Base-by-base conservation (phyloP, 2,329 filamentous ascomycete species). In the Canariomyces notabilis region DNA sequence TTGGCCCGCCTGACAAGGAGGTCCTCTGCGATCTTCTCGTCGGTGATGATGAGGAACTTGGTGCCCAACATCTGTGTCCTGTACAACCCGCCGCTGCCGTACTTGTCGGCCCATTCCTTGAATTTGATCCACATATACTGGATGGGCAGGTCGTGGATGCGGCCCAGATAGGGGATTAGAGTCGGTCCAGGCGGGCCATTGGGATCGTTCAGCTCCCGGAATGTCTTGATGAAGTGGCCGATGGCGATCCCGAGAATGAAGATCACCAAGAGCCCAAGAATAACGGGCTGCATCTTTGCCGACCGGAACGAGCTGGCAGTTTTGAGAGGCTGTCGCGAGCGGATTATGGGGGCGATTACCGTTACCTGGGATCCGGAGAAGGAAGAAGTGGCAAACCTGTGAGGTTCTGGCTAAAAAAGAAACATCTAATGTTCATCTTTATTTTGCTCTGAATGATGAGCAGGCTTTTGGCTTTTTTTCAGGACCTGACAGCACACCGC, bases 41-140 rank as follows among this genome's bases (percentile, higher is more conserved):
- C 72, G 6, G 71, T 67, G 37, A 77, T 65, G 52, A 77, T 62
- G 26, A 77, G 50, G 43, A 66, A 60, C 23, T 59, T 59, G 46
- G 59, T 55, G 15, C 63, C 64, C 26, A 67, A 57, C 56, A 67
- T 65, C 44, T 62, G 57, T 1, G 59, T 64, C 44, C 59, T 55
- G 48, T 62, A 67, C 39, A 65, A 65, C 11, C 64, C 64, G 40
- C 59, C 54, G 14, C 50, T 44, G 22, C 58, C 60, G 36, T 66
- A 62, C 37, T 55, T 44, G 18, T 63, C 59, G 1, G 57, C 60
- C 64, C 64, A 67, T 40, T 67, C 64, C 42, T 67, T 62, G 57
- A 77, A 75, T 64, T 77, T 77, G 51, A 76, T 56, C 75, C 75
- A 79, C 69, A 72, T 73, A 56, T 63, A 67, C 31, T 71, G 51